Conservation (phyloP, 495 filamentous ascomycete species). For the Aspergillus incahuasiensis region DNA sequence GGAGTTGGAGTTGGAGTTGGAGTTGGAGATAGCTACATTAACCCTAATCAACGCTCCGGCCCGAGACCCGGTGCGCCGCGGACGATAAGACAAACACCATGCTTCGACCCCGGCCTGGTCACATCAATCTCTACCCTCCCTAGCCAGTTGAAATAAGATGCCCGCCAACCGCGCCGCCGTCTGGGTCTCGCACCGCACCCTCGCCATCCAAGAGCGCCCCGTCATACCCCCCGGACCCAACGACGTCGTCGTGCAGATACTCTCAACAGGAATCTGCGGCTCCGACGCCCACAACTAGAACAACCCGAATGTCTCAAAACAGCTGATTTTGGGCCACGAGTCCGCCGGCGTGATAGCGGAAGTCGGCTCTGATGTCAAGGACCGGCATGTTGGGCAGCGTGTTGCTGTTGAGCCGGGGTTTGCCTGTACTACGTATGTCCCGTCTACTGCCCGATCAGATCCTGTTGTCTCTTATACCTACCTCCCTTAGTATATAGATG, state of each 20-base stretch:
- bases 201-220: background rate
- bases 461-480: too few species aligned
- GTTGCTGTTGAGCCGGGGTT: background rate
- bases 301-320: background rate
- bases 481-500: too few species aligned
- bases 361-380: background rate
- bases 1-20: background rate
- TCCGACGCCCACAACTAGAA: background rate
- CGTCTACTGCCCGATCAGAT: too few species aligned
- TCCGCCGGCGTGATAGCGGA: background rate
- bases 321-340: background rate
- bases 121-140: background rate
- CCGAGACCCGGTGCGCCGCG: background rate
- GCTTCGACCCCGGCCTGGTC: background rate
- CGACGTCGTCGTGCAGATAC: background rate
- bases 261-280: background rate
- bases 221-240: background rate
- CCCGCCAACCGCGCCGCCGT: background rate
- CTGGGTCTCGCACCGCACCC: background rate
- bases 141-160: background rate
- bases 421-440: background rate
- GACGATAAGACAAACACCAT: background rate
- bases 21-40: background rate
- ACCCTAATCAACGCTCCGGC: background rate
- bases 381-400: background rate